Conservation (phyloP, 148 eudicot species). For the Heliamphora exappendiculata region DNA sequence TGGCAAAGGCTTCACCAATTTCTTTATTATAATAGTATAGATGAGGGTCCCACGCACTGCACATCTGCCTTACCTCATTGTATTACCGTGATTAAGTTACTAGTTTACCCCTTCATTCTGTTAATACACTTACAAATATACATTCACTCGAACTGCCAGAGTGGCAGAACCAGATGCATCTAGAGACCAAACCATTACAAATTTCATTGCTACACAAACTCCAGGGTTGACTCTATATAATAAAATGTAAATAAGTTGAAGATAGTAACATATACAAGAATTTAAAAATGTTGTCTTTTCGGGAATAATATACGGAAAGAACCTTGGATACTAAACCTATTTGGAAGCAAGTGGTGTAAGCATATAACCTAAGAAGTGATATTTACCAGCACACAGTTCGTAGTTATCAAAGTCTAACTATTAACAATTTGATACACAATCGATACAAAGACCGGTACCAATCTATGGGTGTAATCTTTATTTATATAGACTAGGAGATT, state of each 20-base stretch:
- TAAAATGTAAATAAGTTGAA: background rate
- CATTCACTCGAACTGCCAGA: background rate
- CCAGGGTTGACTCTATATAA: background rate
- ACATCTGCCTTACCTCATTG: background rate
- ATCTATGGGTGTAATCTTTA: too few species aligned
- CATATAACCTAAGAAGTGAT: background rate
- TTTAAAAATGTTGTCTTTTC: background rate
- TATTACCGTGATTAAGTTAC: background rate
- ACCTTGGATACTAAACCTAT: background rate
- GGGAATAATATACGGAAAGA: background rate
- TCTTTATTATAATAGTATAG: too few species aligned
- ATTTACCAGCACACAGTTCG: background rate
- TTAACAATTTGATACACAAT: too few species aligned
- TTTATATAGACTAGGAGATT: too few species aligned
- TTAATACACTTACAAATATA: background rate
- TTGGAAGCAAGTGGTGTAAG: background rate
- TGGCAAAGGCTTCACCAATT: too few species aligned
- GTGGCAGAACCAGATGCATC: background rate
- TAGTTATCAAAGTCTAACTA: too few species aligned
- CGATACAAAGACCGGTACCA: too few species aligned
- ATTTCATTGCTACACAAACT: background rate
- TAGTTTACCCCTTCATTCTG: background rate
- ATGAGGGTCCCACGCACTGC: too few species aligned
- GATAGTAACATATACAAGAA: background rate
- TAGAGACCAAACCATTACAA: background rate